Evolutionary conservation across 495 filamentous ascomycete species (phyloP), one percentile per base, ranked within the genome.

Genomic region (Extremus antarcticus): DNA sequence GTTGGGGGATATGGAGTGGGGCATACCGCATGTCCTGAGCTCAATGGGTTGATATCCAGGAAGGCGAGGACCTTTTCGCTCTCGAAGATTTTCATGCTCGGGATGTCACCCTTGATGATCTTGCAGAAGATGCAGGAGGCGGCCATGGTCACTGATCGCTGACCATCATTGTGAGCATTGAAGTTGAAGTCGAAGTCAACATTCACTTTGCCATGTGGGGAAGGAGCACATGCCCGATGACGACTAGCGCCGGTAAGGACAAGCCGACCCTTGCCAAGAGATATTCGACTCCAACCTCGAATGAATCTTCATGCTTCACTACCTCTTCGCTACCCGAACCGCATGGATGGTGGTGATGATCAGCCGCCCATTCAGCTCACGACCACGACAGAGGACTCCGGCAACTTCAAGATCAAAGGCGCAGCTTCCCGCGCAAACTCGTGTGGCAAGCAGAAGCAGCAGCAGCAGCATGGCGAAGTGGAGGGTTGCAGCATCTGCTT

Each of bases 51-150:
- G 73, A 97, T 95, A 71, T 99, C 92, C 61, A 99, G 85, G 74
- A 99, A 99, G 3, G 92, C 92, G 16, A 95, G 78, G 56, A 92
- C 86, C 76, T 90, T 94, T 25, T 94, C 88, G 63, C 74, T 87
- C 71, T 98, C 92, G 65, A 86, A 88, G 73, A 97, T 79, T 78
- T 95, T 96, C 74, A 95, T 87, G 63, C 84, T 87, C 47, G 91
- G 90, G 73, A 96, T 95, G 41, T 96, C 90, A 85, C 90, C 92
- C 77, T 94, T 94, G 73, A 98, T 86, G 68, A 98, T 97, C 66
- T 86, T 94, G 79, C 92, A 98, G 76, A 98, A 98, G 69, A 97
- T 90, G 65, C 92, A 98, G 43, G 53, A 55, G 35, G 87, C 79
- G 20, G 83, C 76, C 71, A 69, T 71, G 20, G 17, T 52, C 1